A percentile compares a stretch with the other conserved stretches of the same genome.
Evolutionary conservation across 1,284 basidiomycete genomes (phyloP).

Genomic region (Lentinus polychrous): DNA sequence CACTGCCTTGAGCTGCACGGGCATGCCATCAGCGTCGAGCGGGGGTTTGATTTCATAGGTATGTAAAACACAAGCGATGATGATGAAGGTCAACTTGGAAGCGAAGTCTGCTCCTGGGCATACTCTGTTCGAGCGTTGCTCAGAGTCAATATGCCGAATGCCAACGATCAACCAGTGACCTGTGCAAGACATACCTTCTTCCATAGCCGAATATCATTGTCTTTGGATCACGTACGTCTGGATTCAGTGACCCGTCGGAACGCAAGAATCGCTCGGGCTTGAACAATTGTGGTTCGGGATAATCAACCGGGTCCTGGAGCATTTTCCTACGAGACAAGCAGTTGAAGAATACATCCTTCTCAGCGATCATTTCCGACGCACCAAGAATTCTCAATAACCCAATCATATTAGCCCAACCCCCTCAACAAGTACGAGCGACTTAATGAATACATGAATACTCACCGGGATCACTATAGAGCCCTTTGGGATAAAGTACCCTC

Average conservation of each 20-base stretch:
- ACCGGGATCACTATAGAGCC: neutral
- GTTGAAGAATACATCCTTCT: no score
- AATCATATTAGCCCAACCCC: no score
- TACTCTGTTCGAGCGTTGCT: neutral
- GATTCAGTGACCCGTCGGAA: neutral
- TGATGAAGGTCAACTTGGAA: neutral
- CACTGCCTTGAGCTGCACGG: no score
- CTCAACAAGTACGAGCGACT: no score
- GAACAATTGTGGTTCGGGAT: conserved; percentile 3
- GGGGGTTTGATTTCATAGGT: neutral
- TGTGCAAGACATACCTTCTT: neutral
- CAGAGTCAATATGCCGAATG: no score
- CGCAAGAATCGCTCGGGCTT: conserved; percentile 2
- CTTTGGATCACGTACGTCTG: neutral
- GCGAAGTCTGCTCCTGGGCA: neutral
- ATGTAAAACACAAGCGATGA: neutral
- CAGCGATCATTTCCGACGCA: no score
- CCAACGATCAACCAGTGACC: no score
- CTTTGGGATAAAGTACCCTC: neutral
- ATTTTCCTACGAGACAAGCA: no score
- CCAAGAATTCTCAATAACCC: no score
- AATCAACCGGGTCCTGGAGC: neutral
- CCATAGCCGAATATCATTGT: neutral
- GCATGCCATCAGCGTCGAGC: neutral
- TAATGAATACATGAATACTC: neutral